Evolutionary conservation across 257 asterid species (phyloP), one percentile per base, ranked within the genome.

Genomic region (Solanum ahanhuiri): DNA sequence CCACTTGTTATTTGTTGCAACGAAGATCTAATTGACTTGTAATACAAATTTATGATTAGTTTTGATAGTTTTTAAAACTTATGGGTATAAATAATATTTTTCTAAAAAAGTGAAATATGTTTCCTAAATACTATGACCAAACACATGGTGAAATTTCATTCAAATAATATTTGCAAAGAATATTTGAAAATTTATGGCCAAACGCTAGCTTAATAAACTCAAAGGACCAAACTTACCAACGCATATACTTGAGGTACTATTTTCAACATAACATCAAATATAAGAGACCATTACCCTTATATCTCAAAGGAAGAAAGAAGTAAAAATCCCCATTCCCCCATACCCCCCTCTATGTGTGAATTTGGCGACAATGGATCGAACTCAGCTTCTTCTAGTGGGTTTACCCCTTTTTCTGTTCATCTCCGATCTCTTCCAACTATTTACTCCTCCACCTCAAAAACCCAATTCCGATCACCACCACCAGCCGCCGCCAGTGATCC

Each of bases 391-490:
- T 23, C 71, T 96, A 79, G 94, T 94, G 66, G 98, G 93, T 72
- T 86, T 96, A 28, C 99, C 99, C 57, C 92, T 96, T 67, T 93
- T 96, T 95, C 93, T 96, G 83, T 89, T 96, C 86, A 89, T 91
- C 91, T 95, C 99, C 83, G 99, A 96, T 88, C 84, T 96, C 82
- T 71, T 95, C 93, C 85, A 85, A 75, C 94, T 96, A 89, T 96
- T 96, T 86, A 82, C 96, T 66, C 97, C 98, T 72, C 95, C 96
- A 86, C 96, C 96, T 85, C 70, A 94, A 20, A 91, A 94, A 86
- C 92, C 98, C 84, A 87, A 92, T 76, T 86, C 90, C 85, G 93
- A 90, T 85, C 93, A 91, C 83, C 87, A 85, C 39, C 41, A 91
- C 57, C 89, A 82, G 81, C 89, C 90, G 10, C 86, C 88, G 86